Percentiles rank a stretch among this genome's conserved stretches.
Conservation (phyloP, 176 grass and related monocot species). For the Canna indica region DNA sequence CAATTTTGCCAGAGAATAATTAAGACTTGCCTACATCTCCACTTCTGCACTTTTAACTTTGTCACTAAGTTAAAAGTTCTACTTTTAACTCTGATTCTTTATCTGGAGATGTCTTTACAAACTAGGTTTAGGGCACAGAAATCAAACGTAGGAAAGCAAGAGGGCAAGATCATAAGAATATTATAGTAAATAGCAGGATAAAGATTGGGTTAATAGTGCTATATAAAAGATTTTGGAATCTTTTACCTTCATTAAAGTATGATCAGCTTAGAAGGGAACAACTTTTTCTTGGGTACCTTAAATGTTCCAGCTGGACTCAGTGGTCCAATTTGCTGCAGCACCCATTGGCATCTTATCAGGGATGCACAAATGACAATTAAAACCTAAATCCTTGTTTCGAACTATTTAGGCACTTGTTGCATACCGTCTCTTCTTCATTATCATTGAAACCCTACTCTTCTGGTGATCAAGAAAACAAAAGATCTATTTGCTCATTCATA, state of each 20-base stretch:
- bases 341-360: background rate
- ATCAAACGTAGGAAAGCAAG: background rate
- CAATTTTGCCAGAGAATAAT: too few species aligned
- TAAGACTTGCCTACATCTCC: background rate
- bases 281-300: background rate
- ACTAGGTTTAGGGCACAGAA: too few species aligned
- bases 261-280: background rate
- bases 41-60: too few species aligned
- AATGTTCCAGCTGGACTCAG: background rate
- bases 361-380: background rate
- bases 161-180: background rate
- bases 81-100: too few species aligned
- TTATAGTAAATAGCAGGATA: background rate
- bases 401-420: background rate
- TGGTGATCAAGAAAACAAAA: too few species aligned
- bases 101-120: too few species aligned
- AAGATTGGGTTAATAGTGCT: background rate
- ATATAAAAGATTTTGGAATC: background rate
- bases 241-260: background rate
- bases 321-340: conserved; percentile 10
- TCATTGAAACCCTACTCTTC: background rate
- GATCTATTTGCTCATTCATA: background rate
- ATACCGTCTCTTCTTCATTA: background rate
- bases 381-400: too few species aligned
- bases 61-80: too few species aligned